phyloP scores from a whole-genome alignment of 495 filamentous ascomycete species.

The Geoglossum glabrum region DNA sequence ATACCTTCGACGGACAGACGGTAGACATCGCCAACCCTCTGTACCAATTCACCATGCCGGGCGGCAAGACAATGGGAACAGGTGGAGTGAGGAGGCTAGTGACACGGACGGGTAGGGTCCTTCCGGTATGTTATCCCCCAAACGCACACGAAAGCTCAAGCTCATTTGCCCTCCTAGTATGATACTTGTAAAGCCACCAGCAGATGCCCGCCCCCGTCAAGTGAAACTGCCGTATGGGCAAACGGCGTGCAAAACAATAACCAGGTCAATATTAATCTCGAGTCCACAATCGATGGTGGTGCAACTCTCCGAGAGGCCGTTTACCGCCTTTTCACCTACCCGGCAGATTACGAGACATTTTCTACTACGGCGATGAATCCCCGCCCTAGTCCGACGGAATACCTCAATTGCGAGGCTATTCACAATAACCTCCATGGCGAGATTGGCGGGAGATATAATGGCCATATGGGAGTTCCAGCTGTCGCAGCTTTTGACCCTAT shows the following conservation, averaged over 20 bases:
- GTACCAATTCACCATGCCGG: slow-evolving; percentile 9
- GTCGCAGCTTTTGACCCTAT: slow-evolving; percentile 25
- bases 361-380: slow-evolving; percentile 3
- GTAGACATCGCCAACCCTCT: slow-evolving; percentile 19
- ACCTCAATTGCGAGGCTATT: slow-evolving; percentile 21
- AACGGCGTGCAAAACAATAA: no score
- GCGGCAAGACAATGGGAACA: slow-evolving; percentile 3
- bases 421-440: slow-evolving; percentile 24
- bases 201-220: no score
- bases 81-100: slow-evolving; percentile 15
- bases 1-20: slow-evolving; percentile 18
- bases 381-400: slow-evolving; percentile 6
- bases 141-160: slow-evolving; percentile 6
- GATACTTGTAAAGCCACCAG: no score
- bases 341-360: slow-evolving; percentile 17
- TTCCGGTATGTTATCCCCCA: no score
- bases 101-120: no score
- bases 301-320: not conserved
- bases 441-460: slow-evolving; percentile 16
- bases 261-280: no score
- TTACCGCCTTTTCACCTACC: slow-evolving; percentile 14
- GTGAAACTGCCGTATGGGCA: no score
- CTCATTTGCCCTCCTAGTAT: not conserved
- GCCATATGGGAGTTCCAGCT: slow-evolving; percentile 23
- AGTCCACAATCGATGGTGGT: no score